A percentile compares a stretch with the other conserved stretches of the same genome.
These are phyloP conservation scores for Termitomyces sp. DNA, from an alignment of 768 basidiomycete species.

Conservation along the genomic window DNA sequence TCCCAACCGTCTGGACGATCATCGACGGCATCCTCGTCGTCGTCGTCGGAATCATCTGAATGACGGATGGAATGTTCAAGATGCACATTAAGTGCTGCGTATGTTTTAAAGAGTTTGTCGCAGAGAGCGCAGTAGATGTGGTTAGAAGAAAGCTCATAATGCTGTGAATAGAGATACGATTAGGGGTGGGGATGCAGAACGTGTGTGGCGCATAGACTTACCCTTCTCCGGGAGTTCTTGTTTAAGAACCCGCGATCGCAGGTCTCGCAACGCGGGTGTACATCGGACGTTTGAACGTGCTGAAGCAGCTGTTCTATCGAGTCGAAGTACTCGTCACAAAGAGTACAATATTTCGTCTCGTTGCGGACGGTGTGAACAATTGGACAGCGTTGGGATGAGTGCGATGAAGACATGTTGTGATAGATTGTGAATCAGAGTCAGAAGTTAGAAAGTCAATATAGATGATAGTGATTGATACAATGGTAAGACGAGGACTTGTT, in stretches of 20 bases:
- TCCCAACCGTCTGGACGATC: slow-evolving; percentile 6
- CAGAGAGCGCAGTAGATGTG: slow-evolving; percentile 9
- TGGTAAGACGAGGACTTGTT: neutral
- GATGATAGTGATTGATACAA: slow-evolving; percentile 4
- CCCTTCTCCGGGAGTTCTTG: slow-evolving; percentile 7
- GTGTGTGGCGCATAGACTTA: slow-evolving; percentile 1
- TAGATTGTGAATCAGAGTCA: neutral
- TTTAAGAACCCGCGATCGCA: slow-evolving; percentile 5
- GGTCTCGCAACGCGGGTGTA: slow-evolving; percentile 6
- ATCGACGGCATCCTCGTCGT: neutral
- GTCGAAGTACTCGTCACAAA: slow-evolving; percentile 1
- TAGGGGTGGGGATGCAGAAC: neutral
- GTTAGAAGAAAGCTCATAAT: neutral
- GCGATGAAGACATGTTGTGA: neutral
- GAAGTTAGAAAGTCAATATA: neutral
- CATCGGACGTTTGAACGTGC: neutral
- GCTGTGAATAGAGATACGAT: neutral
- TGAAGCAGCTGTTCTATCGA: neutral
- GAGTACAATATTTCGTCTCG: neutral
- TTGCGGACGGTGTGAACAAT: neutral
- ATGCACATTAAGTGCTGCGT: slow-evolving; percentile 5
- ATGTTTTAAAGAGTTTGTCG: slow-evolving; percentile 4
- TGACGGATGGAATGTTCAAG: slow-evolving; percentile 4
- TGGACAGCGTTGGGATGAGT: neutral
- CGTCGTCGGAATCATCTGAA: slow-evolving; percentile 8